Evolutionary conservation across 225 moss, liverwort and hornwort genomes (phyloP), one percentile per base, ranked within the genome.

Genomic region (Lunularia cruciata): DNA sequence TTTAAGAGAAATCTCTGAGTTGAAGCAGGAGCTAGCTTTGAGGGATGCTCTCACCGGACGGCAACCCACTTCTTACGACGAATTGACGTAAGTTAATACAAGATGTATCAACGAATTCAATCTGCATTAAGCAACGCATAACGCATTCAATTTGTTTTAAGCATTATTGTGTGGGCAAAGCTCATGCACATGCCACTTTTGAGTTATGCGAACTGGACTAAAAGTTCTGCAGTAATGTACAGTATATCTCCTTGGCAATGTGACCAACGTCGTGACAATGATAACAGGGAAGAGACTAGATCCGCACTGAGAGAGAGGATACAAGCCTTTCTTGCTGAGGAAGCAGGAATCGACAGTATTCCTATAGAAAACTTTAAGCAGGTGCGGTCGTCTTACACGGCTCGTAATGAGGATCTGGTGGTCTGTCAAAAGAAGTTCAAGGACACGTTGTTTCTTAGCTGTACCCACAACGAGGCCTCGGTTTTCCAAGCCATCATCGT

Each of bases 11-110:
- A 92, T 96, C 66, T 77, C 87, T 60, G 87, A 90, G 60, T 72
- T 96, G 15, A 89, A 90, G 69, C 90, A 92, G 79, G 96, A 96
- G 68, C 19, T 96, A 28, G 92, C 92, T 54, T 11, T 96, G 0
- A 84, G 87, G 46, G 87, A 96, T 19, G 89, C 86, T 12, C 77
- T 92, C 12, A 77, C 81, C 60, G 92, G 87, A 47, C 76, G 80
- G 60, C 78, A 76, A 5, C 79, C 76, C 73, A 84, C 88, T 13
- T 87, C 86, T 8, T 96, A 92, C 58, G 89, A 96, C 34, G 85
- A 96, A 30, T 77, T 96, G 77, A 92, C 92, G 92, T 96, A 87
- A 77, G 85, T 78, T 75, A 37, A n/a, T 19, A 5, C 9, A 40
- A 40, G n/a, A n/a, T n/a, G n/a, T n/a, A n/a, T n/a, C n/a, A n/a